Evolutionary conservation across 208 protist genomes (phyloP), one percentile per base, ranked within the genome.

Genomic region (Endotrypanum monterogeii): DNA sequence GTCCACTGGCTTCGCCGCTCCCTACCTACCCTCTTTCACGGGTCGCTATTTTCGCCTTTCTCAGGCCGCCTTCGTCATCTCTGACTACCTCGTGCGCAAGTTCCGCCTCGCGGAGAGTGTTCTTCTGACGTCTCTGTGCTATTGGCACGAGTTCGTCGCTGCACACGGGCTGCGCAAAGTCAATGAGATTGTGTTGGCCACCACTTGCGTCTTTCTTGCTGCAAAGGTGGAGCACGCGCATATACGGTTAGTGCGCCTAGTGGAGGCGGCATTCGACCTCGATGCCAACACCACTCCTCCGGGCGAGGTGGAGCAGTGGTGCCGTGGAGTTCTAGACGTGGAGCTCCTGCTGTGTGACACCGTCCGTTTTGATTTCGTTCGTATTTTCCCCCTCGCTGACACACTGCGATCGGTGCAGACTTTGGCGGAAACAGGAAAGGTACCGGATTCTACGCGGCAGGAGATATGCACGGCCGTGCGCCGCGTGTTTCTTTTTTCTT

Each of bases 161-260:
- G 71, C 76, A n/a, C 83, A 90, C 82, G 90, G 89, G 18, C 76
- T 79, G 30, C 76, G 77, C 37, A 83, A 80, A 46, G 74, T 93
- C 39, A 84, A 97, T 66, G 86, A 89, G 52, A 78, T 92, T 9
- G 86, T 97, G 20, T 82, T 97, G 11, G 87, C 83, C 67, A 83
- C 88, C 20, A 87, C 93, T 4, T 93, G 88, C 69, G 81, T 93
- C 25, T 97, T 97, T 73, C 82, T 97, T 20, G 93, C 93, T 25
- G 84, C 79, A 14, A 97, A 97, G 62, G 89, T 97, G 9, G 90
- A 94, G 72, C 93, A 97, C 75, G 91, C 90, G 39, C 89, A 90
- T 70, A 70, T 95, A n/a, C 85, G 84, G 30, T 80, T 91, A 7
- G 87, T 76, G 23, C 77, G 86, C 25, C 73, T 97, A 37, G 80